Conservation (phyloP, 352 stramenopile species). For the Pythium volutum region DNA sequence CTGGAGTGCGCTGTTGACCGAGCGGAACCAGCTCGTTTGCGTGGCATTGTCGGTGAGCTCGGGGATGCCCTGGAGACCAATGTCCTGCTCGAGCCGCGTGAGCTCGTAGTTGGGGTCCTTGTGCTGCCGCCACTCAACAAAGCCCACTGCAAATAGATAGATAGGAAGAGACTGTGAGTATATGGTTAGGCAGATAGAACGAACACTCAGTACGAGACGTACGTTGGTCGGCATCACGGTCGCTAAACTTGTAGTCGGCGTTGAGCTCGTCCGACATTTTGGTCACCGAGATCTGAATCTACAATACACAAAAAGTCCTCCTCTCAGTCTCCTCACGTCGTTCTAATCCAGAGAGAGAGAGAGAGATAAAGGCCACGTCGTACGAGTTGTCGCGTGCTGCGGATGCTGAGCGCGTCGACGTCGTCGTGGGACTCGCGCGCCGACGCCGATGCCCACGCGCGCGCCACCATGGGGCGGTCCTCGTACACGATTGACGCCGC, state of each 20-base stretch:
- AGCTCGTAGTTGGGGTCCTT: constrained; percentile 85
- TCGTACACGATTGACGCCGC: constrained; percentile 67
- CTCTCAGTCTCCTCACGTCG: no score
- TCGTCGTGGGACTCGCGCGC: constrained; percentile 60
- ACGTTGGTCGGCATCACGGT: constrained; percentile 78
- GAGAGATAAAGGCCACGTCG: no score
- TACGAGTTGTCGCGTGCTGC: constrained; percentile 43
- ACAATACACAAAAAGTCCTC: background rate
- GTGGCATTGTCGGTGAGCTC: constrained; percentile 66
- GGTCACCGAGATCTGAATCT: constrained; percentile 77
- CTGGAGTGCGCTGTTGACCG: constrained; percentile 77
- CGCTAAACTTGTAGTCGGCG: constrained; percentile 82
- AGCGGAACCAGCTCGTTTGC: constrained; percentile 83
- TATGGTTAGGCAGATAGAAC: no score
- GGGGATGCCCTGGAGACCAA: constrained; percentile 69
- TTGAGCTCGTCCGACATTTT: constrained; percentile 84
- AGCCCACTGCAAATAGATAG: constrained; percentile 34
- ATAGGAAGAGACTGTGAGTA: background rate
- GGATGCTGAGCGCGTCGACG: constrained; percentile 57
- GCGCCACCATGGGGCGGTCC: constrained; percentile 61
- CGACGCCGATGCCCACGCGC: constrained; percentile 51
- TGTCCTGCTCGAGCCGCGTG: constrained; percentile 69
- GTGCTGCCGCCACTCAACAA: constrained; percentile 84
- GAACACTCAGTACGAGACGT: no score
- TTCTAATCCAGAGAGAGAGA: no score